Evolutionary conservation across 2,329 filamentous ascomycete species (phyloP), one percentile per base, ranked within the genome.

Genomic region (Trichoderma atroviride): DNA sequence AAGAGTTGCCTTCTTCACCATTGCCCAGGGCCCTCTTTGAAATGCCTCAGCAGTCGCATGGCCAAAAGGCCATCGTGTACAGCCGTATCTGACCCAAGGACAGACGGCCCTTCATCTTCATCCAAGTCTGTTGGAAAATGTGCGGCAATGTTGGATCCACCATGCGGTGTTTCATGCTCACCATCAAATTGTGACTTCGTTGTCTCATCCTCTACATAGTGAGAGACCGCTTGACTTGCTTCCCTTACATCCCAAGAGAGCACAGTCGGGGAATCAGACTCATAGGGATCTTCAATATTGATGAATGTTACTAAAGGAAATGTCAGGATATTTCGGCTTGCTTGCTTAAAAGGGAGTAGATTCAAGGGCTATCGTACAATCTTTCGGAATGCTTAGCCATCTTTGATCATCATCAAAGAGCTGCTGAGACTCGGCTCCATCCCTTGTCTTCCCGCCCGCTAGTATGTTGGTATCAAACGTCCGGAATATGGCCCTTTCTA

Each of bases 261-360:
- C 27, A 50, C 27, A 22, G n/a, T 14, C 16, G 37, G n/a, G 10
- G 53, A 66, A 13, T 66, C 63, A 5, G n/a, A 50, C 16, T 58
- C 53, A n/a, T 66, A 66, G 24, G 63, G 63, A 27, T 66, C 63
- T 24, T 66, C 53, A n/a, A 66, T 40, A 22, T 47, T 66, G n/a
- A 66, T 47, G n/a, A 66, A 66, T 16, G 27, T 66, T 24, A 66
- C 63, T 66, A 35, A 3, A 16, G 6, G 14, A 35, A 5, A 13
- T 10, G n/a, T 66, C 11, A 66, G 37, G n/a, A 19, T 33, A 7
- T 6, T 13, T 1, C 47, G 1, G n/a, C 9, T 35, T 24, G 14
- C 9, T 52, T 35, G 29, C 29, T 52, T 14, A 0, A 35, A 27
- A 22, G 24, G 3, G 14, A 3, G 4, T 9, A 11, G 6, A 7